Base-by-base conservation (phyloP, 2,329 filamentous ascomycete species). In the Talaromyces sp. region DNA sequence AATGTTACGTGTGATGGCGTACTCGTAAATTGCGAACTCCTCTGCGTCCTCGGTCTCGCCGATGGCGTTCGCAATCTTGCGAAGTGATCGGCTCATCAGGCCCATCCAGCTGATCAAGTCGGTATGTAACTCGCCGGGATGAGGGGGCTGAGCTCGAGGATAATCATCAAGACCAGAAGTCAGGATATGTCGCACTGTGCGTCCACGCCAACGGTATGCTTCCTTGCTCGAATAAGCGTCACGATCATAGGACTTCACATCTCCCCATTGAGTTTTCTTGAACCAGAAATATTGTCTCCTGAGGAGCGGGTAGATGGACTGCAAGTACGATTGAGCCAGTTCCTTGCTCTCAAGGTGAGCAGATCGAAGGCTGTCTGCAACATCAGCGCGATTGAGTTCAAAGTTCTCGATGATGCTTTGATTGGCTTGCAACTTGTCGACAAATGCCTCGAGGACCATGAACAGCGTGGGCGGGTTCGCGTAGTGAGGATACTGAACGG, bases 111-210 rank as follows among this genome's bases (percentile, higher is more conserved):
- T 89, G 72, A 99, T 89, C 56, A 97, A 81, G 74, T 99, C 94
- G 31, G 95, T 87, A 72, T 99, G 93, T 52, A 99, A 82, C 83
- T 99, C 94, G 67, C 91, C 93, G 0, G 94, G 93, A 72, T 97
- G 92, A 25, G 94, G 94, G 13, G 94, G 92, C 73, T 96, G 90
- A 8, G 94, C 83, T 51, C 94, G 89, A 52, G 94, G 94, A 70
- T 97, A 99, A 76, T 99, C 94, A 68, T 99, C 94, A 1, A 99
- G 83, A 2, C 94, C 94, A 54, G 91, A 96, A 5, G 94, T 96
- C 51, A 99, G 81, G 61, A 96, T 88, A 71, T 97, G 94, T 50
- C 85, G 84, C 35, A 89, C 84, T 7, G 89, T 94, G 58, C 94
- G 88, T 61, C 94, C 94, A 57, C 91, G 87, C 94, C 94, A 99